Conservation (phyloP, 164 flowering plant species). For the Chimonanthus salicifolius region DNA sequence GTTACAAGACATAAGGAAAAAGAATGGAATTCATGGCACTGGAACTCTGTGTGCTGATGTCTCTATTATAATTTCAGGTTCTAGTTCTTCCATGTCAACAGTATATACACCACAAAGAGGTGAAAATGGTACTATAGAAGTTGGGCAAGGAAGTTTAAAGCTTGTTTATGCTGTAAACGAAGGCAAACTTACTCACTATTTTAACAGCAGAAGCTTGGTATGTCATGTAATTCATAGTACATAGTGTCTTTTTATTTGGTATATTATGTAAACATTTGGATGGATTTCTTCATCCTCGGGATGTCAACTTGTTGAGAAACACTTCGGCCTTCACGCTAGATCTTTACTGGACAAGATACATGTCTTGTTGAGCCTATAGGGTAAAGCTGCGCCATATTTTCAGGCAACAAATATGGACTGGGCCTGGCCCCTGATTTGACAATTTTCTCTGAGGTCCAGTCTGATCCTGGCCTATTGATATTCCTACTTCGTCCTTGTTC, state of each 20-base stretch:
- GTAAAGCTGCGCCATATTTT: background rate
- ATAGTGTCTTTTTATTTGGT: background rate
- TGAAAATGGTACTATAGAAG: slow-evolving; percentile 40
- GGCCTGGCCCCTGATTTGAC: background rate
- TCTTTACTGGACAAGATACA: background rate
- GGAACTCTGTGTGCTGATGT: background rate
- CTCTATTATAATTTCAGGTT: slow-evolving; percentile 32
- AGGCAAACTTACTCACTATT: slow-evolving; percentile 57
- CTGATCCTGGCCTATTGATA: too few relatives aligned
- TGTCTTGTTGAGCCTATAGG: background rate
- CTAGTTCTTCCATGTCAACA: slow-evolving; percentile 38
- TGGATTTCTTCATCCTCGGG: background rate
- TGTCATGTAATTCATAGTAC: background rate
- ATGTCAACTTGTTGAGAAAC: background rate
- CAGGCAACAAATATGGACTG: background rate
- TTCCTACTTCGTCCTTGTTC: background rate
- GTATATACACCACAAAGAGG: slow-evolving; percentile 28
- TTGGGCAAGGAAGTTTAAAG: slow-evolving; percentile 78
- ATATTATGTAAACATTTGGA: background rate
- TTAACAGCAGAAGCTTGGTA: slow-evolving; percentile 59
- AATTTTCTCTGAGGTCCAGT: too few relatives aligned
- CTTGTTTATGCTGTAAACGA: slow-evolving; percentile 50
- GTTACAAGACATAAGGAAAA: background rate
- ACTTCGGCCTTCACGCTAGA: background rate
- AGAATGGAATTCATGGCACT: background rate